These are phyloP conservation scores for Solanum etuberosum DNA, from an alignment of 257 asterid genomes.

Conservation along the genomic window DNA sequence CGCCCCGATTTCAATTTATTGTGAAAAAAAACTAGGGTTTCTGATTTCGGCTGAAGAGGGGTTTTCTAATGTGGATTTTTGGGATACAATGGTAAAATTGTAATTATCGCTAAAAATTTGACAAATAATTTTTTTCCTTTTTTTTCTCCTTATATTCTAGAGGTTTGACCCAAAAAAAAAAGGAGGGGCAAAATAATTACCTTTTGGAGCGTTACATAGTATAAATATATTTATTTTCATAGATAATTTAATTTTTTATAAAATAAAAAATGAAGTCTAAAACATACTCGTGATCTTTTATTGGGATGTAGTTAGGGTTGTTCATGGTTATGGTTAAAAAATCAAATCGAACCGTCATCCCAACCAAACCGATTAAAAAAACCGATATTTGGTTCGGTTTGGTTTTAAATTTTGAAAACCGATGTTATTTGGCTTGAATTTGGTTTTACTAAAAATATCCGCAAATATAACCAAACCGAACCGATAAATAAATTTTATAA, in stretches of 20 bases:
- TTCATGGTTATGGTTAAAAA: too few species aligned
- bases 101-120: not conserved
- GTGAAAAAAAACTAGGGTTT: not conserved
- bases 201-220: not conserved
- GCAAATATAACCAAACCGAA: too few species aligned
- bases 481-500: too few species aligned
- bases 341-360: rapidly evolving
- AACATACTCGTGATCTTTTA: not conserved
- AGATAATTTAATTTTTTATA: not conserved
- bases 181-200: not conserved
- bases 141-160: not conserved
- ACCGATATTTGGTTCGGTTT: too few species aligned
- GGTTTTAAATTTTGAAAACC: too few species aligned
- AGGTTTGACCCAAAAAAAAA: not conserved
- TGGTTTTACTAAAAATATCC: rapidly evolving
- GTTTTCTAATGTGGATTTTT: not conserved
- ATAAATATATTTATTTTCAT: not conserved
- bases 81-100: not conserved
- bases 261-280: not conserved
- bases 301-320: not conserved
- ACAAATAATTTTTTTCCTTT: not conserved
- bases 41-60: not conserved
- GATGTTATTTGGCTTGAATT: too few species aligned
- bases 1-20: not conserved
- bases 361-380: too few species aligned